These are phyloP conservation scores for Daldinia sp. DNA, from an alignment of 2,329 filamentous ascomycete species.

Conservation along the genomic window DNA sequence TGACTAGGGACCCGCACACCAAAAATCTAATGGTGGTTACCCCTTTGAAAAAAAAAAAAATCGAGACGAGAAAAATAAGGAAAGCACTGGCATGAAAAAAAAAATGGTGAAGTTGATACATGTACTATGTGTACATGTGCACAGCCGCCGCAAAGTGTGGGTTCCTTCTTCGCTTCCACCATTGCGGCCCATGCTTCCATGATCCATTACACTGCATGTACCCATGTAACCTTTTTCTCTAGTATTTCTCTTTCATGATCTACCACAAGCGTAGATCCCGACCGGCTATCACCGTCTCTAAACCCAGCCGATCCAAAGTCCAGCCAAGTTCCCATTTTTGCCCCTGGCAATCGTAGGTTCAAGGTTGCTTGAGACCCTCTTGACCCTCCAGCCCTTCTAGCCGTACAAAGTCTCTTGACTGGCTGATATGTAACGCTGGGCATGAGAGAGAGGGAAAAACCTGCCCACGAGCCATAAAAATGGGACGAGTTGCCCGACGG, in stretches of 20 bases:
- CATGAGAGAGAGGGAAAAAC: constrained; percentile 23
- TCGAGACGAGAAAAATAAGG: constrained; percentile 8
- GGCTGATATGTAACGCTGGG: constrained; percentile 19
- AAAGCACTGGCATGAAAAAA: constrained; percentile 5
- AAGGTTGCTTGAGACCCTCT: constrained; percentile 14
- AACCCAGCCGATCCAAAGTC: constrained; percentile 37
- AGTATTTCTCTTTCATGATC: constrained; percentile 25
- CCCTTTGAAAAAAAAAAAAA: constrained; percentile 27
- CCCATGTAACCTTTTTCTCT: constrained; percentile 1
- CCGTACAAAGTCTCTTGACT: constrained; percentile 28
- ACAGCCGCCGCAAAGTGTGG: constrained; percentile 27
- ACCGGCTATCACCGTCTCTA: constrained; percentile 42
- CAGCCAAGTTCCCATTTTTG: constrained; percentile 38
- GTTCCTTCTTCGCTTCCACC: constrained; percentile 27
- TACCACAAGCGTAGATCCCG: constrained; percentile 38
- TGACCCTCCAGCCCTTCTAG: constrained; percentile 15
- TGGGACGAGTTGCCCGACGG: constrained; percentile 38
- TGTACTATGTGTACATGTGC: constrained; percentile 6
- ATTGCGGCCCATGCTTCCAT: constrained; percentile 2
- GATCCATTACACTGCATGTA: constrained; percentile 15
- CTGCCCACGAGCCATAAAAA: constrained; percentile 41
- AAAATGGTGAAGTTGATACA: constrained; percentile 4
- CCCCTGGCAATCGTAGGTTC: constrained; percentile 40
- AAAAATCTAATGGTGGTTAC: constrained; percentile 27
- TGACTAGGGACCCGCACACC: constrained; percentile 21